A percentile compares a stretch with the other conserved stretches of the same genome.
phyloP scores from a whole-genome alignment of 768 basidiomycete genomes.

The Dioszegia crocea region DNA sequence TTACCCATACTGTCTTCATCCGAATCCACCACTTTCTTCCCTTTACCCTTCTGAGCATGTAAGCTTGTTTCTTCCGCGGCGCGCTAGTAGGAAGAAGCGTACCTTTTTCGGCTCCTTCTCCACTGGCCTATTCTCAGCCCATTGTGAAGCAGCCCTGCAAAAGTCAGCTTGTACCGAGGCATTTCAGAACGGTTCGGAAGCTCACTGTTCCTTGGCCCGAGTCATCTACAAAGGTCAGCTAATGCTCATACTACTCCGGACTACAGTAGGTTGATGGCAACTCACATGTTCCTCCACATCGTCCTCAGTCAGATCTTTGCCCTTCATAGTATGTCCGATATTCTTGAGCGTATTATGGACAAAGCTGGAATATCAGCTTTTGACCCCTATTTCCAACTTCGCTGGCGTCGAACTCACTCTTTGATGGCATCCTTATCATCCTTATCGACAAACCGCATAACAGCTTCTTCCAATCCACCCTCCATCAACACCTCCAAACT shows the following conservation, averaged over 20 bases:
- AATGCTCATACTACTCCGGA: neutral
- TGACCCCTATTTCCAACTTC: neutral
- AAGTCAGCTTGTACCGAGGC: conserved; percentile 1
- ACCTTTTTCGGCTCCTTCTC: conserved; percentile 52
- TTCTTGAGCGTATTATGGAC: conserved; percentile 49
- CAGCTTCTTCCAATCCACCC: conserved; percentile 85
- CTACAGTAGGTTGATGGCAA: neutral
- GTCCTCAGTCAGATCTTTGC: conserved; percentile 43
- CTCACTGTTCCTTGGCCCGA: conserved; percentile 44
- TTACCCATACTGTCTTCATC: conserved; percentile 49
- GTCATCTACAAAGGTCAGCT: conserved; percentile 33
- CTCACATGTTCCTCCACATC: conserved; percentile 50
- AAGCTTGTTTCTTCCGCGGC: neutral
- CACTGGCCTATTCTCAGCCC: conserved; percentile 23
- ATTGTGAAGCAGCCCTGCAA: conserved; percentile 22
- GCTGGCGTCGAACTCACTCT: conserved; percentile 53
- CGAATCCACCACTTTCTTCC: conserved; percentile 23
- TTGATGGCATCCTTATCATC: conserved; percentile 91
- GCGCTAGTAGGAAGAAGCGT: neutral
- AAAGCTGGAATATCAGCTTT: conserved; percentile 37
- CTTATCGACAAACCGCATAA: conserved; percentile 94
- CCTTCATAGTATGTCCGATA: conserved; percentile 38
- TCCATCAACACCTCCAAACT: conserved; percentile 88
- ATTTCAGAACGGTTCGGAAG: neutral
- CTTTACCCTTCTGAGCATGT: conserved; percentile 20